Conservation (phyloP, 768 basidiomycete genomes). For the Mycena filopes region DNA sequence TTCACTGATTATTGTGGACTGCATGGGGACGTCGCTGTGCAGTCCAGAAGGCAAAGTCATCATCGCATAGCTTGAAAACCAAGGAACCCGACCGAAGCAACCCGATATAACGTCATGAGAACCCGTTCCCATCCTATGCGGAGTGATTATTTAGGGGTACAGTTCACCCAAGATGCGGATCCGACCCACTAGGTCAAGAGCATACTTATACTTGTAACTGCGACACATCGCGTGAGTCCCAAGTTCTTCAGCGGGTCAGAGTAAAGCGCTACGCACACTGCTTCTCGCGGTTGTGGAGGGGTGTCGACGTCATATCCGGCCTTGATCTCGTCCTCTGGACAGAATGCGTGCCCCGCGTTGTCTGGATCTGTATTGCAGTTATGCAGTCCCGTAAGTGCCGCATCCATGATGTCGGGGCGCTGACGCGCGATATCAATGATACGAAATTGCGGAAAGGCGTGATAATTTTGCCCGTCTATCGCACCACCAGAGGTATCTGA, state of each 20-base stretch:
- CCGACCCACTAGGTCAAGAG: background rate
- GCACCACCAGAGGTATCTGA: conserved; percentile 4
- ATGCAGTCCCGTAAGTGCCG: background rate
- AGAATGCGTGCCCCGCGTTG: background rate
- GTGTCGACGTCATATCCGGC: background rate
- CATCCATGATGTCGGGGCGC: background rate
- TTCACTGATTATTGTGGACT: background rate
- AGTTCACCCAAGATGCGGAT: background rate
- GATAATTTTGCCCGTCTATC: background rate
- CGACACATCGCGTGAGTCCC: no score
- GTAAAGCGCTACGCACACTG: background rate
- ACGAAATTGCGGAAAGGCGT: background rate
- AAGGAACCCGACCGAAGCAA: conserved; percentile 1
- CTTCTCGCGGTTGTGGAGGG: background rate
- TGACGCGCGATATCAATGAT: background rate
- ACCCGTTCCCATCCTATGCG: background rate
- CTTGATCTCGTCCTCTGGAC: conserved; percentile 1
- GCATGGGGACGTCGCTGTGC: background rate
- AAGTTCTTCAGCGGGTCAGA: background rate
- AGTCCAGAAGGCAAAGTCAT: background rate
- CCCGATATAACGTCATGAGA: background rate
- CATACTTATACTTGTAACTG: conserved; percentile 7
- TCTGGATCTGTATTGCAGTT: conserved; percentile 11
- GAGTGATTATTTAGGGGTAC: background rate
- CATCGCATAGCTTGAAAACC: conserved; percentile 4